Base-by-base conservation (phyloP, 176 grass and related monocot genomes). In the Pharus latifolius region DNA sequence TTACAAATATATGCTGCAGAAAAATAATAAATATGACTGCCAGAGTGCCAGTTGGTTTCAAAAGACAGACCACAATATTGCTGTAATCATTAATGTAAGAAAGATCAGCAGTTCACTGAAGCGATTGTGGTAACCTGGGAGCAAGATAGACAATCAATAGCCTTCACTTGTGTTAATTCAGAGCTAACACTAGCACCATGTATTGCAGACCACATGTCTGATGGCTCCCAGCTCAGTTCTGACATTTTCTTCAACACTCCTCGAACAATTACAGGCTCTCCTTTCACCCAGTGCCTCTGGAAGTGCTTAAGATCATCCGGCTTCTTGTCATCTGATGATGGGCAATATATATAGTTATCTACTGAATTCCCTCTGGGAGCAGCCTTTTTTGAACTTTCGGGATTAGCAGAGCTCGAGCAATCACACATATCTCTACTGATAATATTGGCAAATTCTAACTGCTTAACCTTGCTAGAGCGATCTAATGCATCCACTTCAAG, bases 241-340 rank as follows among this genome's bases (percentile, higher is more conserved):
- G 80, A 44, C 69, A 80, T 87, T 81, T 82, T 75, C 6, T 76
- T 41, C 6, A 84, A 70, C 28, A 87, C 80, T 7, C 65, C 80
- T 79, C 68, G 69, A 12, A 91, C 86, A 79, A 96, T 84, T 65
- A 96, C 84, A 47, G 91, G 87, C 34, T 96, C 91, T 50, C 91
- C 91, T 50, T 87, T 91, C 26, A 84, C 49, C 91, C 91, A 96
- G 53, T 96, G 91, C 67, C 38, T 83, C 51, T 87, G 91, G 65
- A 96, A 96, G 63, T 96, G 91, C 16, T 65, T 46, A 25, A 91
- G 26, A 57, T 79, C 91, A 53, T 85, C 80, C 32, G 46, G 42
- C 20, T 91, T 57, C 12, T 50, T 45, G 6, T 64, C 67, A 81
- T 71, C 70, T 42, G 66, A 68, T 49, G 27, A 68, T 57, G 91